Evolutionary conservation across 768 basidiomycete species (phyloP).

Genomic region (Tricholoma hemisulphureum): DNA sequence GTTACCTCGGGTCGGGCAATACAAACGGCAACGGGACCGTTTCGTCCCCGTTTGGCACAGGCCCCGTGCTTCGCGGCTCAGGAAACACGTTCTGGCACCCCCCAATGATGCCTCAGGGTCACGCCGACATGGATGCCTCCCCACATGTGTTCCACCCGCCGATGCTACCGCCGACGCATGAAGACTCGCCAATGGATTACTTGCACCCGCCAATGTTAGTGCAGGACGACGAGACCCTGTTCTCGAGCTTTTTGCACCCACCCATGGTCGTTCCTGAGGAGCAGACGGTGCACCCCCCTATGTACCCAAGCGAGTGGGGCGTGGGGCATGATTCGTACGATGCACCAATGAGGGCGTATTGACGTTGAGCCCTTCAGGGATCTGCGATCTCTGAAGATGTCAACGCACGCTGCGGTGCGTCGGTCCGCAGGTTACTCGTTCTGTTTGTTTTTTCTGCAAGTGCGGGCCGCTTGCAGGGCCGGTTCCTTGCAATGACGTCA

Average conservation of each 20-base stretch:
- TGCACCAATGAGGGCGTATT: conserved; percentile 23
- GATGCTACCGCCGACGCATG: conserved; percentile 51
- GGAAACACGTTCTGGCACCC: conserved; percentile 78
- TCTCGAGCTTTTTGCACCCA: conserved; percentile 46
- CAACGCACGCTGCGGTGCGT: background rate
- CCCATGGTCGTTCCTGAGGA: conserved; percentile 45
- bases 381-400: background rate
- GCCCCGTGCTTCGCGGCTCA: conserved; percentile 54
- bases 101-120: conserved; percentile 57
- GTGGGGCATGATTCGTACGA: conserved; percentile 20
- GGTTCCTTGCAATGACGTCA: background rate
- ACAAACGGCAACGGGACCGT: background rate
- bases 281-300: conserved; percentile 19
- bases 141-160: conserved; percentile 66
- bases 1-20: conserved; percentile 29
- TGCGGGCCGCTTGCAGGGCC: background rate
- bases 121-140: conserved; percentile 29
- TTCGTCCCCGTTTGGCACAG: conserved; percentile 32
- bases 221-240: conserved; percentile 65
- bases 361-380: background rate
- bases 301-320: conserved; percentile 24
- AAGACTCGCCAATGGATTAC: conserved; percentile 72
- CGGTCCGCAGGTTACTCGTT: background rate
- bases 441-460: background rate
- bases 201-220: conserved; percentile 58